Evolutionary conservation across 192 early-diverging fungal genomes (phyloP).

Genomic region (Coemansia sp.): DNA sequence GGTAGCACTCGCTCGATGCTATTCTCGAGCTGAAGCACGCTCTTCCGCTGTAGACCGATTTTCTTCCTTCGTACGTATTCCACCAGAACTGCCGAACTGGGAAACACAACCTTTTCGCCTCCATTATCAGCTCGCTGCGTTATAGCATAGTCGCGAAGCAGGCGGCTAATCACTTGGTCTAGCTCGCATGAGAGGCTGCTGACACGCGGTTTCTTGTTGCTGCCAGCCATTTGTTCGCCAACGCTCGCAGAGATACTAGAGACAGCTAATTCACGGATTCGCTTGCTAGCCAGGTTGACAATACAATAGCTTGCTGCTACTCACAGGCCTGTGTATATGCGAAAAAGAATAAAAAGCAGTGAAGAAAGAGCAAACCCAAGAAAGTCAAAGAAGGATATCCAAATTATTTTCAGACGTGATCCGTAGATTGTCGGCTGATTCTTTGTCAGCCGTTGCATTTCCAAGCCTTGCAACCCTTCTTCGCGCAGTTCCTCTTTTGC

Average conservation of each 20-base stretch:
- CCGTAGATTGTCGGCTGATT: background rate
- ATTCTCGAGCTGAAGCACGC: slow-evolving; percentile 18
- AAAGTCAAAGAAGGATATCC: background rate
- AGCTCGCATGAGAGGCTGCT: slow-evolving; percentile 26
- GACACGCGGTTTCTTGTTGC: slow-evolving; percentile 33
- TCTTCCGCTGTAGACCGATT: slow-evolving; percentile 20
- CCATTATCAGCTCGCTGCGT: slow-evolving; percentile 18
- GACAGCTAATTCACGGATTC: background rate
- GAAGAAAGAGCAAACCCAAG: background rate
- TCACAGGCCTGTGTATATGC: too few relatives aligned
- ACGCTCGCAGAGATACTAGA: background rate
- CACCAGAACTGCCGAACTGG: slow-evolving; percentile 20
- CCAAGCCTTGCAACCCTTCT: background rate
- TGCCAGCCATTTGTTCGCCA: slow-evolving; percentile 22
- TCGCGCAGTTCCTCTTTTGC: background rate
- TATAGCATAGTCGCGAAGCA: slow-evolving; percentile 19
- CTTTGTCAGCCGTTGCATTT: background rate
- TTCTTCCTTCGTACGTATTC: slow-evolving; percentile 32
- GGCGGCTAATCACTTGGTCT: slow-evolving; percentile 25
- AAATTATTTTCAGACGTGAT: background rate
- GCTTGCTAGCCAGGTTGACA: too few relatives aligned
- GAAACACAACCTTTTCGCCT: slow-evolving; percentile 8
- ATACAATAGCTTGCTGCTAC: too few relatives aligned
- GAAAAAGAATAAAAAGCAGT: background rate
- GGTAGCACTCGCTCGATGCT: slow-evolving; percentile 40